Percentiles rank a stretch among this genome's conserved stretches.
phyloP scores from a whole-genome alignment of 1,139 yeast genomes.

The Saccharomyces uvarum region DNA sequence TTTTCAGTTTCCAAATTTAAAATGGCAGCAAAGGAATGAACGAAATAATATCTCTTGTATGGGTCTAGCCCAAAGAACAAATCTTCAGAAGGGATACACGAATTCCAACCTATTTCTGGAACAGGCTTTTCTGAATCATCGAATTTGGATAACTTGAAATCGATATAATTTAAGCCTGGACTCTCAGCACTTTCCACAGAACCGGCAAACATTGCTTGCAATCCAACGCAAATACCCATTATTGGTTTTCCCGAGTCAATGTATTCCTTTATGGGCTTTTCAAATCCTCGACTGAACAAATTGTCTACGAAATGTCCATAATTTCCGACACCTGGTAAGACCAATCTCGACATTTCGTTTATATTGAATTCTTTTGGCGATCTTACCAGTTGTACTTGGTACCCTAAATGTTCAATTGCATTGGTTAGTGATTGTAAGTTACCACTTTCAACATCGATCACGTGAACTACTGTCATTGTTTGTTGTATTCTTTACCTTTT shows the following conservation, averaged over 20 bases:
- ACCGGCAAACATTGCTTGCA: slow-evolving; percentile 69
- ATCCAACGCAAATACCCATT: slow-evolving; percentile 96
- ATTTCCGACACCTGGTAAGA: slow-evolving; percentile 94
- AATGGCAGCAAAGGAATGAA: slow-evolving; percentile 84
- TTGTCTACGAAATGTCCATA: slow-evolving; percentile 86
- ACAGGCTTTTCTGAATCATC: slow-evolving; percentile 64
- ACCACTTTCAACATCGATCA: slow-evolving; percentile 93
- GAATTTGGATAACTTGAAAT: slow-evolving; percentile 52
- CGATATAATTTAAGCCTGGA: slow-evolving; percentile 48
- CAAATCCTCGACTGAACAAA: slow-evolving; percentile 53
- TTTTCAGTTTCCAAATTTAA: slow-evolving; percentile 35
- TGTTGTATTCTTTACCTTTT: background rate
- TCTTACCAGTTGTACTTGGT: slow-evolving; percentile 47
- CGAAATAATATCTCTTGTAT: slow-evolving; percentile 74
- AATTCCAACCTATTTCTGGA: slow-evolving; percentile 95
- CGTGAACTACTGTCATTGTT: slow-evolving; percentile 44
- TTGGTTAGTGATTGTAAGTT: slow-evolving; percentile 82
- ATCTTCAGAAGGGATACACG: slow-evolving; percentile 31
- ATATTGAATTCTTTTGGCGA: slow-evolving; percentile 39
- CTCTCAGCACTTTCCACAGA: slow-evolving; percentile 68
- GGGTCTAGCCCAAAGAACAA: slow-evolving; percentile 57
- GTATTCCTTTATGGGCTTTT: slow-evolving; percentile 56
- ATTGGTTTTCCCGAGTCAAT: slow-evolving; percentile 68
- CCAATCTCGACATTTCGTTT: slow-evolving; percentile 44
- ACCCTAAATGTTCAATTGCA: slow-evolving; percentile 75